A percentile compares a stretch with the other conserved stretches of the same genome.
Conservation (phyloP, 2,329 filamentous ascomycete genomes). For the Fusarium torulosum region DNA sequence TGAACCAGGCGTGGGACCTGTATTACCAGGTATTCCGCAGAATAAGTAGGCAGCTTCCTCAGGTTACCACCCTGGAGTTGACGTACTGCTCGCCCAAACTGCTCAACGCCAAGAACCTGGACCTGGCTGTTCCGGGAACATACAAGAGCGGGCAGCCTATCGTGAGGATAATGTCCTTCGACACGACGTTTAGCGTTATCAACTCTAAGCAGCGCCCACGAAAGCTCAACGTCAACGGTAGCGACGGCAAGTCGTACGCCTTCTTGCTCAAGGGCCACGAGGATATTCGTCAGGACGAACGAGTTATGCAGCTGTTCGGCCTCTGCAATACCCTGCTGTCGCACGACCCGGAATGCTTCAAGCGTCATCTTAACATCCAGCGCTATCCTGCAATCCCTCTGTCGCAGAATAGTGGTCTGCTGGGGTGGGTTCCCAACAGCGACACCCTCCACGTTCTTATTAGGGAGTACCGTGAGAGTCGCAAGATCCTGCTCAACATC, state of each 20-base stretch:
- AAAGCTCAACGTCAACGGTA: constrained; percentile 88
- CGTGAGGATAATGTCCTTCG: constrained; percentile 89
- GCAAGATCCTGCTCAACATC: constrained; percentile 98
- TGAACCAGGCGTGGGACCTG: constrained; percentile 98
- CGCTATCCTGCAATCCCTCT: constrained; percentile 96
- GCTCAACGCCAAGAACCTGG: constrained; percentile 84
- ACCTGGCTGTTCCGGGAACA: constrained; percentile 94
- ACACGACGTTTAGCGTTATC: constrained; percentile 90
- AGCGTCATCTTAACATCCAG: constrained; percentile 96
- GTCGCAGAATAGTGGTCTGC: constrained; percentile 93
- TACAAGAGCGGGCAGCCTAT: constrained; percentile 84
- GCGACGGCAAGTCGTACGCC: constrained; percentile 87
- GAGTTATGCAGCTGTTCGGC: constrained; percentile 99
- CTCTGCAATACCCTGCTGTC: constrained; percentile 95
- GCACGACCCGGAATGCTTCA: constrained; percentile 96
- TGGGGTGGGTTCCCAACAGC: constrained; percentile 97
- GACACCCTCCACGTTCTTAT: constrained; percentile 98
- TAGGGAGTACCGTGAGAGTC: constrained; percentile 94
- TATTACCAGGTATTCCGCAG: constrained; percentile 99
- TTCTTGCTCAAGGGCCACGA: constrained; percentile 99
- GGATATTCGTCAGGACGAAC: constrained; percentile 98
- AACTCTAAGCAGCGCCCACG: constrained; percentile 96
- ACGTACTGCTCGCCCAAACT: constrained; percentile 97
- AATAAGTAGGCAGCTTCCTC: constrained; percentile 91
- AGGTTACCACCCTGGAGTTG: constrained; percentile 91